Base-by-base conservation (phyloP, 371 early-diverging fungal genomes). In the Coemansia linderi region DNA sequence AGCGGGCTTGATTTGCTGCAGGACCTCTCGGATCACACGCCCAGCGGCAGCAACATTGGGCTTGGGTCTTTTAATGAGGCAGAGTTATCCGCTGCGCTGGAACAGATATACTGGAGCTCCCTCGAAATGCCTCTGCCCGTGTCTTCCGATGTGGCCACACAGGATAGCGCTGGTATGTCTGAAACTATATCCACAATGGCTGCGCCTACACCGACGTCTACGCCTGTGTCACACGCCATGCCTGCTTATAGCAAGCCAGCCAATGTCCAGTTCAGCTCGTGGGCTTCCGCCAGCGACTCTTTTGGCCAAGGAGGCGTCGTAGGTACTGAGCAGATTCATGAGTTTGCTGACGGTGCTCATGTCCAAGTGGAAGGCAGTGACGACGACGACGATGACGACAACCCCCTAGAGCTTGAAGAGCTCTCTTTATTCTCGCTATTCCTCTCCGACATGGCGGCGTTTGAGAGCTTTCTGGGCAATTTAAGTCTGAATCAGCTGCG, bases 401-500 rank as follows among this genome's bases (percentile, higher is more conserved):
- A 61, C 15, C 65, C 78, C 10, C 54, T 77, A 40, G 78, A 77
- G 52, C 61, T 73, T 24, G 78, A 77, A 22, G 78, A 73, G 50
- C 64, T 77, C 13, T 69, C 78, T 22, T 27, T 77, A 69, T 77
- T 73, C 59, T 77, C 78, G 56, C 57, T 73, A 29, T 73, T 73
- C 17, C 62, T 77, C 9, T 36, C 64, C 4, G 75, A 73, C 57
- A 69, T 73, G 74, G 48, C 61, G 39, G 70, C 74, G 5, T 73
- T 77, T 48, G 78, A 77, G 67, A 38, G 40, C 19, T 73, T 77
- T 50, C 56, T 77, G 57, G 48, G 48, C n/a, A 66, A 54, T 38
- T 63, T 77, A 22, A 77, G 78, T n/a, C 41, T 77, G 48, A 69
- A 73, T 56, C 78, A 77, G 63, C 67, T 77, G 31, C 66, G 78